These are phyloP conservation scores for Voacanga thouarsii DNA, from an alignment of 257 asterid species.

Conservation along the genomic window DNA sequence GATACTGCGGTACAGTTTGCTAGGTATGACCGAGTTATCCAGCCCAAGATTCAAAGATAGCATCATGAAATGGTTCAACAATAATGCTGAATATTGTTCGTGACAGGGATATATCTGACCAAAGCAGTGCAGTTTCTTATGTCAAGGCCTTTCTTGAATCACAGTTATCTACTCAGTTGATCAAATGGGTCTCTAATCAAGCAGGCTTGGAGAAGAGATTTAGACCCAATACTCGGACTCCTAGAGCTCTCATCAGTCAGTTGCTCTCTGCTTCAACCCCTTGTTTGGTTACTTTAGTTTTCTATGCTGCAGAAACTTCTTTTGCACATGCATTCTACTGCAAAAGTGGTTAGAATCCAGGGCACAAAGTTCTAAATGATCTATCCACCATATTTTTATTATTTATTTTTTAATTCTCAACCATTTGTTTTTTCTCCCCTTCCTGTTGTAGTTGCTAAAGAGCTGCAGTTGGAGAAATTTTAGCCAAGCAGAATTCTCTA, in stretches of 20 bases:
- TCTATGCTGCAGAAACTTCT: slow-evolving; percentile 4
- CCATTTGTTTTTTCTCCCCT: neutral
- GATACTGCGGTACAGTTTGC: slow-evolving; percentile 61
- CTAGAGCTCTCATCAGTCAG: slow-evolving; percentile 72
- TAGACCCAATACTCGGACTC: slow-evolving; percentile 38
- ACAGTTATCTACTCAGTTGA: slow-evolving; percentile 48
- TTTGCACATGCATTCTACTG: neutral
- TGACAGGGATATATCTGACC: slow-evolving; percentile 55
- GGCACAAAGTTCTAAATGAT: neutral
- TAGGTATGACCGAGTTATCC: slow-evolving; percentile 39
- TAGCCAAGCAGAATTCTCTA: neutral
- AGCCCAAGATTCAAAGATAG: slow-evolving; percentile 12
- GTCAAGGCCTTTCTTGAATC: slow-evolving; percentile 54
- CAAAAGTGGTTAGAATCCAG: neutral
- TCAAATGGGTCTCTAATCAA: slow-evolving; percentile 45
- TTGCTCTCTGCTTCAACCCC: slow-evolving; percentile 13
- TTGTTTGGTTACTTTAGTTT: slow-evolving; percentile 8
- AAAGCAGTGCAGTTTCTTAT: slow-evolving; percentile 46
- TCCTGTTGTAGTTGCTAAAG: neutral
- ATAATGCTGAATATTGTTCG: slow-evolving; percentile 30
- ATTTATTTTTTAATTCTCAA: neutral
- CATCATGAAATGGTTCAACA: slow-evolving; percentile 15
- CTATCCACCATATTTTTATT: neutral
- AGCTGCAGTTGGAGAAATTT: neutral
- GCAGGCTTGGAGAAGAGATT: slow-evolving; percentile 33